Conservation (phyloP, 2,329 filamentous ascomycete genomes). For the Thermoascus crustaceus region DNA sequence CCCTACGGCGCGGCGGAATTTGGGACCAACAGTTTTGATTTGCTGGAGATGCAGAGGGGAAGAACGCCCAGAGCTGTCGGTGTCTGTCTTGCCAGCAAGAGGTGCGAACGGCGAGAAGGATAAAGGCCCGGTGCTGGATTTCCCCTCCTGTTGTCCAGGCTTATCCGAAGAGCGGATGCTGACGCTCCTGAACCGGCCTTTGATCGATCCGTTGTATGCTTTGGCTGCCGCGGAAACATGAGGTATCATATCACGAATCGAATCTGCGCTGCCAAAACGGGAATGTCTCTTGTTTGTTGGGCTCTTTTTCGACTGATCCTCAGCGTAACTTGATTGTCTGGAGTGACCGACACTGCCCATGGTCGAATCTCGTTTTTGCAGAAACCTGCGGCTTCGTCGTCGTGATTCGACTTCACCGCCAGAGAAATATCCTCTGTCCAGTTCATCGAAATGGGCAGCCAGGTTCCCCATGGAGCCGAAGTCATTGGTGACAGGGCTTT, state of each 20-base stretch:
- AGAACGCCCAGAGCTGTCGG: conserved; percentile 45
- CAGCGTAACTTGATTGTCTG: conserved; percentile 66
- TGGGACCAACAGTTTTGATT: conserved; percentile 51
- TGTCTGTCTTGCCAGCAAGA: conserved; percentile 38
- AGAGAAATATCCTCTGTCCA: conserved; percentile 89
- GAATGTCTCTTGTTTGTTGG: conserved; percentile 64
- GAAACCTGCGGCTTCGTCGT: conserved; percentile 60
- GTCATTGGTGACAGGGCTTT: conserved; percentile 17
- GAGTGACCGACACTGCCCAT: conserved; percentile 46
- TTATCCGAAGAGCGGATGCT: conserved; percentile 48
- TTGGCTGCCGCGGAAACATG: conserved; percentile 52
- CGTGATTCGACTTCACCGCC: conserved; percentile 73
- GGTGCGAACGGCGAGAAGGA: conserved; percentile 41
- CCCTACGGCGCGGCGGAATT: conserved; percentile 55
- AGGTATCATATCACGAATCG: conserved; percentile 50
- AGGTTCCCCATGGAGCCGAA: conserved; percentile 25
- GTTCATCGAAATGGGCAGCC: conserved; percentile 42
- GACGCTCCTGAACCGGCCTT: conserved; percentile 50
- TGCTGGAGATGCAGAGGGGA: conserved; percentile 40
- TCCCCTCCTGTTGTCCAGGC: conserved; percentile 41
- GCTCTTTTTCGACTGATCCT: conserved; percentile 62
- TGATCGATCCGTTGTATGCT: conserved; percentile 52
- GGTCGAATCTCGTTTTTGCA: conserved; percentile 61
- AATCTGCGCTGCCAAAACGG: conserved; percentile 70
- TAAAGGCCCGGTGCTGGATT: conserved; percentile 29